A percentile compares a stretch with the other conserved stretches of the same genome.
Evolutionary conservation across 345 rosid species (phyloP).

Genomic region (Angophora floribunda): DNA sequence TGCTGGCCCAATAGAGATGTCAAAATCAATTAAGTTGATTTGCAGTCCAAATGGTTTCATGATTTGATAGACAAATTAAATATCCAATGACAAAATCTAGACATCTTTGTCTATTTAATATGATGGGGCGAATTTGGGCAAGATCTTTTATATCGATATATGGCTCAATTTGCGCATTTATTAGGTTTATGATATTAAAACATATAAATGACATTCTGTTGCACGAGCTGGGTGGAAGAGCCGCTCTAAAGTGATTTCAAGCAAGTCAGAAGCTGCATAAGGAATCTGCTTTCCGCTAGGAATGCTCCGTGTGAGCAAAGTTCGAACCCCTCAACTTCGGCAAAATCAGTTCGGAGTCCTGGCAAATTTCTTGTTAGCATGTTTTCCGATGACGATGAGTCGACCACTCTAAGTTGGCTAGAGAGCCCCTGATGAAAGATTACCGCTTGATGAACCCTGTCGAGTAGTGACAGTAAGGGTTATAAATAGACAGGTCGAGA

Average conservation of each 20-base stretch:
- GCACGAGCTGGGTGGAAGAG: neutral
- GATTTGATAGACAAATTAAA: neutral
- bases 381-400: neutral
- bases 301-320: neutral
- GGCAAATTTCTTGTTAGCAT: neutral
- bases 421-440: neutral
- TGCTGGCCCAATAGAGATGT: neutral
- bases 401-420: neutral
- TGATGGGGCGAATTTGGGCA: neutral
- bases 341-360: neutral
- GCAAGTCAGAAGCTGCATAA: neutral
- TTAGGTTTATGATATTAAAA: neutral
- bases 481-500: neutral
- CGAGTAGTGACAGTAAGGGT: neutral
- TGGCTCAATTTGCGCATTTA: neutral
- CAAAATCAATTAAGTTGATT: neutral
- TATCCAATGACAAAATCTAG: neutral
- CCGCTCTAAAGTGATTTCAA: neutral
- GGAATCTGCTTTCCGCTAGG: neutral
- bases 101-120: neutral
- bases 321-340: neutral
- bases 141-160: neutral
- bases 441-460: no score
- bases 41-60: neutral
- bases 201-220: neutral